Conservation (phyloP, 371 early-diverging fungal genomes). For the Lichtheimia ramosa region DNA sequence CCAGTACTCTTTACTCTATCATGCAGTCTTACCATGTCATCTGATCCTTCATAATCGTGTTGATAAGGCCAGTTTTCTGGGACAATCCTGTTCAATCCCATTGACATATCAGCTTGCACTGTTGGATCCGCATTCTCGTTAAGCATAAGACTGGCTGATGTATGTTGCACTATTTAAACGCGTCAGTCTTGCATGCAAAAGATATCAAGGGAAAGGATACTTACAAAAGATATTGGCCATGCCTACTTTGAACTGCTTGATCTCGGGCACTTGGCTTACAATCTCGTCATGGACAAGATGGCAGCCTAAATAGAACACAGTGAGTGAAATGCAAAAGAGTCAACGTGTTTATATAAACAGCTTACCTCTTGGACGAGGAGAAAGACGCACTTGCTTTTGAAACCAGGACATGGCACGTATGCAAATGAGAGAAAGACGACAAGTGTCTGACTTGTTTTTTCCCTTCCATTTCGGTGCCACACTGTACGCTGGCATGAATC, state of each 20-base stretch:
- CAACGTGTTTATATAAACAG: not conserved
- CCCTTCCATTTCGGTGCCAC: too few species aligned
- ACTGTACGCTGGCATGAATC: too few species aligned
- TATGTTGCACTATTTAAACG: constrained; percentile 74
- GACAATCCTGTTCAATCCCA: constrained; percentile 65
- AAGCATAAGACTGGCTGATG: constrained; percentile 84
- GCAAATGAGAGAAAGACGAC: not conserved
- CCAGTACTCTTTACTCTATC: not conserved
- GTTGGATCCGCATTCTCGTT: constrained; percentile 87
- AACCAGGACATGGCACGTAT: constrained; percentile 19
- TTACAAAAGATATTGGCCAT: constrained; percentile 87
- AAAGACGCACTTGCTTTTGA: constrained; percentile 22
- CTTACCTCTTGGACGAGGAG: constrained; percentile 3
- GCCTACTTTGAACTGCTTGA: constrained; percentile 70
- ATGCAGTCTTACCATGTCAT: constrained; percentile 46
- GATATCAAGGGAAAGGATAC: constrained; percentile 9
- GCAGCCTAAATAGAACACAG: constrained; percentile 53
- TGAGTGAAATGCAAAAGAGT: too few species aligned
- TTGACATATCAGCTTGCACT: constrained; percentile 31
- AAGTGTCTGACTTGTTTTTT: too few species aligned
- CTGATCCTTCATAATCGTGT: constrained; percentile 76
- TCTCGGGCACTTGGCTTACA: constrained; percentile 60
- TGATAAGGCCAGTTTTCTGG: constrained; percentile 79
- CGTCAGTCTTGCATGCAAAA: not conserved
- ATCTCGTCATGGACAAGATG: constrained; percentile 81